These are phyloP conservation scores for Myriosclerotinia scirpicola DNA, from an alignment of 2,329 filamentous ascomycete species.

Conservation along the genomic window DNA sequence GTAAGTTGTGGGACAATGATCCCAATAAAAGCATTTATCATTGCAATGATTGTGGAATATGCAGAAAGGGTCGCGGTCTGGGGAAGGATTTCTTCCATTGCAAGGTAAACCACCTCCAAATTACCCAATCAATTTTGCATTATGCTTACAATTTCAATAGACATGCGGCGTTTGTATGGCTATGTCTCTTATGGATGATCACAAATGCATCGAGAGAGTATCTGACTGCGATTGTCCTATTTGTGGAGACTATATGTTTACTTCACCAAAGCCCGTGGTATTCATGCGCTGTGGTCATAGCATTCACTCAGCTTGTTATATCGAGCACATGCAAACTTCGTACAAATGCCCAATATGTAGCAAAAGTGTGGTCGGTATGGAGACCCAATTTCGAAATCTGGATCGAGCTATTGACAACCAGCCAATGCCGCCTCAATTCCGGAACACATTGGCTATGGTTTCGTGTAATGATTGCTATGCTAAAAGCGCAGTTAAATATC, in stretches of 20 bases:
- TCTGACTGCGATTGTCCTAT: constrained; percentile 97
- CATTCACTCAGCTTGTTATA: constrained; percentile 87
- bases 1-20: constrained; percentile 97
- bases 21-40: constrained; percentile 91
- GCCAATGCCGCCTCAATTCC: constrained; percentile 87
- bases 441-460: constrained; percentile 75
- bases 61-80: constrained; percentile 82
- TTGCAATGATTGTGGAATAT: constrained; percentile 94
- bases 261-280: constrained; percentile 81
- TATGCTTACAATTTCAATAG: constrained; percentile 45
- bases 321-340: constrained; percentile 81
- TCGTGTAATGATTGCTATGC: constrained; percentile 94
- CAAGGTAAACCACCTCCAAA: constrained; percentile 64
- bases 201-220: constrained; percentile 91
- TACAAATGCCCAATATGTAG: constrained; percentile 98
- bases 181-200: constrained; percentile 78
- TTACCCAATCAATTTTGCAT: background rate
- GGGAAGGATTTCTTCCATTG: constrained; percentile 98
- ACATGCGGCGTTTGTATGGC: constrained; percentile 93
- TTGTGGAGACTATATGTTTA: constrained; percentile 95
- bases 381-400: constrained; percentile 86
- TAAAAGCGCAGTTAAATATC: constrained; percentile 82
- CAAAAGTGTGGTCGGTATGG: constrained; percentile 97
- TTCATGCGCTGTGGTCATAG: constrained; percentile 96
- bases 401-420: constrained; percentile 85